phyloP scores from a whole-genome alignment of 1,284 basidiomycete genomes.

The Ustilago xerochloae region DNA sequence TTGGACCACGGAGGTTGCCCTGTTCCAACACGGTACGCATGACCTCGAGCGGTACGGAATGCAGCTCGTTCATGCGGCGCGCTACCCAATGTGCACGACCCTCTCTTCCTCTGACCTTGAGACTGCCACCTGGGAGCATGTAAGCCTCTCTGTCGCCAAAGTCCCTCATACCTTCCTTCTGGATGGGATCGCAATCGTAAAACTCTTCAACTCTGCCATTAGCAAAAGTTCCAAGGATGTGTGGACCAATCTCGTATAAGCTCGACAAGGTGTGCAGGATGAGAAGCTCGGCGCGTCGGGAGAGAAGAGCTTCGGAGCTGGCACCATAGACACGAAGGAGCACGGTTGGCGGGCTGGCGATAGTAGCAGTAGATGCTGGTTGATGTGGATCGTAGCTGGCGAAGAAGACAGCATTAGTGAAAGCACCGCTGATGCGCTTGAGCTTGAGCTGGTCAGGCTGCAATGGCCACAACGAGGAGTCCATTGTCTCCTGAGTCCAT shows the following conservation, averaged over 20 bases:
- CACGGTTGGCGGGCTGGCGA: slow-evolving; percentile 52
- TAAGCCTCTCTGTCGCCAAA: slow-evolving; percentile 52
- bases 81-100: slow-evolving; percentile 65
- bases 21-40: slow-evolving; percentile 66
- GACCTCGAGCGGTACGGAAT: slow-evolving; percentile 66
- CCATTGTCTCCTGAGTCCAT: slow-evolving; percentile 53
- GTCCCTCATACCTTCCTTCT: slow-evolving; percentile 61
- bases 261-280: slow-evolving; percentile 66
- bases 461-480: slow-evolving; percentile 49
- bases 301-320: slow-evolving; percentile 61
- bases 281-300: slow-evolving; percentile 63
- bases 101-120: slow-evolving; percentile 52
- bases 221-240: slow-evolving; percentile 67
- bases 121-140: slow-evolving; percentile 43
- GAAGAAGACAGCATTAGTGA: slow-evolving; percentile 67
- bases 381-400: slow-evolving; percentile 51
- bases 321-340: slow-evolving; percentile 65
- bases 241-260: slow-evolving; percentile 67
- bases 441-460: slow-evolving; percentile 38
- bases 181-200: slow-evolving; percentile 63
- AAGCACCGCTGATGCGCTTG: slow-evolving; percentile 62
- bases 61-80: slow-evolving; percentile 66
- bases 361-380: not conserved
- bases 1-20: slow-evolving; percentile 59
- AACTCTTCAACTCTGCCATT: slow-evolving; percentile 67